Conservation (phyloP, 768 basidiomycete genomes). For the Pleurotus tuoliensis region DNA sequence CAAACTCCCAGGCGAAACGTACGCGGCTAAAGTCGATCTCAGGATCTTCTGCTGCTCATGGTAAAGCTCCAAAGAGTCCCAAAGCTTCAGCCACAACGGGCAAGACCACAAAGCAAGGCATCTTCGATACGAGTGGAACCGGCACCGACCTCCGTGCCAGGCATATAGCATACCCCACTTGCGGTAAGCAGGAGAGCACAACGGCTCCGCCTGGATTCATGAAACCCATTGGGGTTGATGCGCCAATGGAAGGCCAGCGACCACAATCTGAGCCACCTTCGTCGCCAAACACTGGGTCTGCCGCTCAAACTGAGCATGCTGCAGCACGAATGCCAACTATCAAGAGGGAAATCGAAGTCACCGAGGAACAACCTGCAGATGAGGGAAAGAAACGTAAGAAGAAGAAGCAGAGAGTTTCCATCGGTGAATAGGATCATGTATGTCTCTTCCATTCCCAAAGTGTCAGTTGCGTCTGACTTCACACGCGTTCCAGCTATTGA, state of each 20-base stretch:
- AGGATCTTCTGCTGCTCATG: background rate
- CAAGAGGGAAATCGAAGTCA: conserved; percentile 26
- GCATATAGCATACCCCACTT: conserved; percentile 9
- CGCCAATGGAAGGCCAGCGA: conserved; percentile 24
- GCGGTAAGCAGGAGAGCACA: conserved; percentile 5
- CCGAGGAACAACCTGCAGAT: conserved; percentile 17
- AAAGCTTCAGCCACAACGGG: conserved; percentile 26
- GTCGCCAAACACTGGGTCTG: conserved; percentile 19
- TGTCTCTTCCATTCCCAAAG: background rate
- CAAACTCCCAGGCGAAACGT: background rate
- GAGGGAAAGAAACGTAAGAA: conserved; percentile 29
- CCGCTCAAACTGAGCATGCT: conserved; percentile 7
- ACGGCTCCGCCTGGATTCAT: conserved; percentile 32
- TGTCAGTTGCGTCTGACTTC: no score
- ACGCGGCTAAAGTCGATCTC: conserved; percentile 9
- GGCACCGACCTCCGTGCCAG: conserved; percentile 44
- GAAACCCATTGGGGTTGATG: conserved; percentile 58
- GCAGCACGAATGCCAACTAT: conserved; percentile 16
- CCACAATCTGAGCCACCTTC: conserved; percentile 8
- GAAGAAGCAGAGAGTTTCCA: conserved; percentile 26
- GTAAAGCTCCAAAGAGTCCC: conserved; percentile 19
- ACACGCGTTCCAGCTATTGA: background rate
- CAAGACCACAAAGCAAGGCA: conserved; percentile 39
- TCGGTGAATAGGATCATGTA: background rate
- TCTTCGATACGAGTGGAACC: conserved; percentile 44